A percentile compares a stretch with the other conserved stretches of the same genome.
Evolutionary conservation across 1,284 basidiomycete species (phyloP).

Genomic region (Ustilago hordei): DNA sequence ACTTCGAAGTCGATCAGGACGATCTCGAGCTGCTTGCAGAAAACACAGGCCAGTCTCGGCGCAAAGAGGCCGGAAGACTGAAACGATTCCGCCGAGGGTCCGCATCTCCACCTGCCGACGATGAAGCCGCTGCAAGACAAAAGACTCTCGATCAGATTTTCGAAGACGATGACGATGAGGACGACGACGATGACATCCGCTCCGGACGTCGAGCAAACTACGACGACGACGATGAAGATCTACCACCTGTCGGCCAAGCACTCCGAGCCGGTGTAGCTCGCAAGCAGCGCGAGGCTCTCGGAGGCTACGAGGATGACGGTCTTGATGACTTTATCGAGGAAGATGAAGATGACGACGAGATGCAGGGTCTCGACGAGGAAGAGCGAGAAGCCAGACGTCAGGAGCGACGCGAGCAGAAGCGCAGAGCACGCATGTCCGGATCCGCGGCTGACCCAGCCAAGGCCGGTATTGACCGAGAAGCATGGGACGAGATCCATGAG

Average conservation of each 20-base stretch:
- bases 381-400: constrained; percentile 80
- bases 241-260: constrained; percentile 60
- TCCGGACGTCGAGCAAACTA: constrained; percentile 66
- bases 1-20: constrained; percentile 88
- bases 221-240: constrained; percentile 73
- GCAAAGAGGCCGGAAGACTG: constrained; percentile 53
- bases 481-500: constrained; percentile 96
- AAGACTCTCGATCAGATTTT: constrained; percentile 82
- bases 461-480: constrained; percentile 73
- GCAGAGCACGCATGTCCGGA: constrained; percentile 72
- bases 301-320: constrained; percentile 69
- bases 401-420: constrained; percentile 74
- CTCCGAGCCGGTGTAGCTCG: constrained; percentile 48
- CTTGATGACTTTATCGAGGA: constrained; percentile 83
- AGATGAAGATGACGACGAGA: constrained; percentile 73
- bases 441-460: constrained; percentile 73
- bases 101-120: constrained; percentile 72
- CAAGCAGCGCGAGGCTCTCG: constrained; percentile 44
- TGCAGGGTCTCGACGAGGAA: constrained; percentile 68
- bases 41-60: constrained; percentile 80
- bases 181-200: constrained; percentile 72
- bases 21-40: constrained; percentile 94
- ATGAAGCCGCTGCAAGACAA: constrained; percentile 73
- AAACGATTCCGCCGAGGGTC: constrained; percentile 71
- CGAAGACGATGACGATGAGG: constrained; percentile 78